These are phyloP conservation scores for Immersiporthe knoxdaviesiana DNA, from an alignment of 2,329 filamentous ascomycete genomes.

Conservation along the genomic window DNA sequence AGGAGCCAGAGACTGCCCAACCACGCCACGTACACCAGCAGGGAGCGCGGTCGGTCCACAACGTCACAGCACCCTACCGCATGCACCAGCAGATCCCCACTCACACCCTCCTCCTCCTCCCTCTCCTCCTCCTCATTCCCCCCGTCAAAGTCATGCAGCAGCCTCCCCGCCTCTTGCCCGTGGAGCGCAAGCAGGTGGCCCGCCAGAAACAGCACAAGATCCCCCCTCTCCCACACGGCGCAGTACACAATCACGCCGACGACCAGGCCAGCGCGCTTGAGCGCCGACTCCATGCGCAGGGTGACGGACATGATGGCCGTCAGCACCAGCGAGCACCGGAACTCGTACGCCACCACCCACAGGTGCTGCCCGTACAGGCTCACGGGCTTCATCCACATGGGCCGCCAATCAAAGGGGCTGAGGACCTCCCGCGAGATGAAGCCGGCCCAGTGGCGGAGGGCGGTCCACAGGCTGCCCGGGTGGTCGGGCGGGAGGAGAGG, in stretches of 20 bases:
- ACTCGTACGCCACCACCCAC: slow-evolving; percentile 10
- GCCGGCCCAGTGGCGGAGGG: not conserved
- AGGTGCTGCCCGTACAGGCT: slow-evolving; percentile 10
- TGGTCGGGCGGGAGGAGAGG: slow-evolving; percentile 4
- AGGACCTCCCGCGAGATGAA: slow-evolving; percentile 3
- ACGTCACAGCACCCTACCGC: not conserved
- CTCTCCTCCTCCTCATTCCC: not conserved
- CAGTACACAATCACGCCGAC: not conserved
- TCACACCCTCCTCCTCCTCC: not conserved
- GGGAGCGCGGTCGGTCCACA: not conserved
- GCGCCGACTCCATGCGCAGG: not conserved
- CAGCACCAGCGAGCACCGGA: slow-evolving; percentile 6
- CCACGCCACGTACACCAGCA: not conserved
- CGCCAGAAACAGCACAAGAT: slow-evolving; percentile 5
- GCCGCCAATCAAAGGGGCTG: slow-evolving; percentile 11
- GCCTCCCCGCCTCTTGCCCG: not conserved
- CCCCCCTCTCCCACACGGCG: slow-evolving; percentile 12
- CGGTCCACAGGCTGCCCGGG: not conserved
- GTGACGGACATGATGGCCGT: slow-evolving; percentile 7
- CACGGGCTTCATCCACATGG: slow-evolving; percentile 7
- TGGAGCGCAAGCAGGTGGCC: slow-evolving; percentile 9
- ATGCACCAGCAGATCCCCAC: not conserved
- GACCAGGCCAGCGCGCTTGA: slow-evolving; percentile 1
- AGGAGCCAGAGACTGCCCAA: slow-evolving; percentile 1
- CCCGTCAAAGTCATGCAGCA: not conserved